These are phyloP conservation scores for Leishmania arabica DNA, from an alignment of 208 protist species.

Conservation along the genomic window DNA sequence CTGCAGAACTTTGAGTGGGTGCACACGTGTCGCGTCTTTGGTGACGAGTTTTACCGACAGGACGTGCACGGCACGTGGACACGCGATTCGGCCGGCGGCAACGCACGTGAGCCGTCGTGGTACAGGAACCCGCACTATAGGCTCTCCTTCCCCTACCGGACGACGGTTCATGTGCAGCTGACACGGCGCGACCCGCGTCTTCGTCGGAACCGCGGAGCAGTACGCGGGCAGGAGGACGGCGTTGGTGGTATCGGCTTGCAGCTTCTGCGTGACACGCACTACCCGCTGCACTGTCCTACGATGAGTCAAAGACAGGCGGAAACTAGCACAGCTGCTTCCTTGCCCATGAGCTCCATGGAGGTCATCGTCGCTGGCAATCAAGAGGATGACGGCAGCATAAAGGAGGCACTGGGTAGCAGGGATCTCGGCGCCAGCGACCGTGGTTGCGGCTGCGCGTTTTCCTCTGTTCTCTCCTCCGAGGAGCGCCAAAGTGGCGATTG, in stretches of 20 bases:
- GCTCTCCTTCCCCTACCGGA: conserved; percentile 42
- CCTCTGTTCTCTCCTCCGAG: conserved; percentile 40
- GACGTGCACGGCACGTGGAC: conserved; percentile 68
- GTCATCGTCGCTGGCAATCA: not conserved
- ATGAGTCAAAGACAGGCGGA: not conserved
- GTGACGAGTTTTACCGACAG: conserved; percentile 41
- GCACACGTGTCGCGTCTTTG: conserved; percentile 69
- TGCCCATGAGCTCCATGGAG: not conserved
- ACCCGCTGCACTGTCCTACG: conserved; percentile 47
- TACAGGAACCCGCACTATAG: conserved; percentile 81
- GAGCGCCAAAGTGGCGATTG: conserved; percentile 50
- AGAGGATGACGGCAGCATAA: not conserved
- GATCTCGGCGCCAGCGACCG: not conserved
- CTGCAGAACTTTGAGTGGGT: conserved; percentile 65
- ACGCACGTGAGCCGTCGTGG: conserved; percentile 53
- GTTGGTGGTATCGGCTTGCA: conserved; percentile 67
- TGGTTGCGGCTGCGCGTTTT: not conserved
- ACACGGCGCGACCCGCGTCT: conserved; percentile 67
- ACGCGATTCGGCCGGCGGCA: conserved; percentile 49
- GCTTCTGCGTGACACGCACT: conserved; percentile 60
- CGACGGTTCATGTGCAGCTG: conserved; percentile 65
- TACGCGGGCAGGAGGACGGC: conserved; percentile 9
- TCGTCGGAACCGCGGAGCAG: not conserved
- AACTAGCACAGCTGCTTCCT: not conserved
- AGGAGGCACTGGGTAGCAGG: not conserved